A percentile compares a stretch with the other conserved stretches of the same genome.
These are phyloP conservation scores for Eucalyptus albens DNA, from an alignment of 345 rosid species.

Conservation along the genomic window DNA sequence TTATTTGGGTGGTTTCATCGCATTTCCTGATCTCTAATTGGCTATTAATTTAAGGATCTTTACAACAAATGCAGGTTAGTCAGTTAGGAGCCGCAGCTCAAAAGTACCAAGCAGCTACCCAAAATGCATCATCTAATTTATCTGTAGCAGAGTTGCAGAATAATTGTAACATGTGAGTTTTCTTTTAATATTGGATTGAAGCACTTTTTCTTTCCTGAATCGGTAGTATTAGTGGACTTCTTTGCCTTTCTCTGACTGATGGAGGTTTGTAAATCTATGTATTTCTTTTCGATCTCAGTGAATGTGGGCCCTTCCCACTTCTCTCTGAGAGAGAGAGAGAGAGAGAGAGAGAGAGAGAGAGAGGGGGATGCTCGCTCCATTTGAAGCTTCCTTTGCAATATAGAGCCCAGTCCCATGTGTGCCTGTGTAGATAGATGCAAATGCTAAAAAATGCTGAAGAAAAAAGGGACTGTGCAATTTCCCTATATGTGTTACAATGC, in stretches of 20 bases:
- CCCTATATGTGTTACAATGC: not conserved
- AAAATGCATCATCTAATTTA: slow-evolving; percentile 74
- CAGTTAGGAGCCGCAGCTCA: slow-evolving; percentile 93
- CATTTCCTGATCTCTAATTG: not conserved
- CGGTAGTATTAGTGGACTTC: not conserved
- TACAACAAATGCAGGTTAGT: slow-evolving; percentile 48
- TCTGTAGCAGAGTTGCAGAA: slow-evolving; percentile 81
- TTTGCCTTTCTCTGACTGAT: not conserved
- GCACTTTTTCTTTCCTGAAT: not conserved
- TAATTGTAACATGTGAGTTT: slow-evolving; percentile 80
- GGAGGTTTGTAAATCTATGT: not conserved
- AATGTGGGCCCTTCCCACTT: not conserved
- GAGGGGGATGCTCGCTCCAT: not conserved
- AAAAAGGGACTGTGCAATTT: not conserved
- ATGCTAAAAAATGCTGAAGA: not conserved
- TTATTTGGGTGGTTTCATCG: not conserved
- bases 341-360: not conserved
- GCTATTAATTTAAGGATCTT: not conserved
- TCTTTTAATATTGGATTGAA: not conserved
- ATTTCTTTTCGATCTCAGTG: not conserved
- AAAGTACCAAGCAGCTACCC: slow-evolving; percentile 85
- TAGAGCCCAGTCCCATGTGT: not conserved
- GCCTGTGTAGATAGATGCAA: not conserved
- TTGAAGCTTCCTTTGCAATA: not conserved
- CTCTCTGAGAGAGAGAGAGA: not conserved